These are phyloP conservation scores for Alternaria triticimaculans DNA, from an alignment of 2,329 filamentous ascomycete species.

Conservation along the genomic window DNA sequence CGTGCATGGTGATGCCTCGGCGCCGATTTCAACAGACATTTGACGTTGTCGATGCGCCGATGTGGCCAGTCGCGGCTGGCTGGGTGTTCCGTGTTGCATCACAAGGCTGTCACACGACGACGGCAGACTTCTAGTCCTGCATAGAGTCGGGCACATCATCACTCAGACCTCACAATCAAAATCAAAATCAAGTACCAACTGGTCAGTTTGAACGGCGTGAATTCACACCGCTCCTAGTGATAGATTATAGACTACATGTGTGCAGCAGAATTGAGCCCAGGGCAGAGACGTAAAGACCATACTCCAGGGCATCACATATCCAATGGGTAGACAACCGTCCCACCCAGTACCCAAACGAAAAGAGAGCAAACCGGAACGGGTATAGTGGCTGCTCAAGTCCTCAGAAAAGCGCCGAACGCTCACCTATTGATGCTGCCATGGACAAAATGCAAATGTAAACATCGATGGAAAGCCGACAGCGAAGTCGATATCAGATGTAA, in stretches of 20 bases:
- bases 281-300: conserved; percentile 16
- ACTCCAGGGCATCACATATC: background rate
- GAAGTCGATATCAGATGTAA: conserved; percentile 23
- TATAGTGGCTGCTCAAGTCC: conserved; percentile 51
- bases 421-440: conserved; percentile 50
- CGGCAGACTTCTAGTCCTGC: background rate
- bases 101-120: background rate
- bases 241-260: conserved; percentile 18
- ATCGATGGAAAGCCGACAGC: conserved; percentile 22
- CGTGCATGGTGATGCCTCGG: background rate
- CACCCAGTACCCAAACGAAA: conserved; percentile 16
- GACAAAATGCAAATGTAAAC: conserved; percentile 41
- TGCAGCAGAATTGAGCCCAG: conserved; percentile 16
- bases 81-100: background rate
- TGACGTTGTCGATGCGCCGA: background rate
- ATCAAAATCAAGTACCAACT: background rate
- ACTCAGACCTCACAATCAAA: background rate
- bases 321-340: conserved; percentile 13
- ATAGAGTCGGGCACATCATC: too few species aligned
- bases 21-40: background rate
- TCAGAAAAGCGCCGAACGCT: conserved; percentile 51
- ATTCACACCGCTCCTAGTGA: conserved; percentile 38
- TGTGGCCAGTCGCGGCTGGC: background rate
- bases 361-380: conserved; percentile 38
- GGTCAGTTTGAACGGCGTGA: conserved; percentile 36